Percentiles rank a stretch among this genome's conserved stretches.
Conservation (phyloP, 352 stramenopile genomes). For the Phytophthora hybrid region DNA sequence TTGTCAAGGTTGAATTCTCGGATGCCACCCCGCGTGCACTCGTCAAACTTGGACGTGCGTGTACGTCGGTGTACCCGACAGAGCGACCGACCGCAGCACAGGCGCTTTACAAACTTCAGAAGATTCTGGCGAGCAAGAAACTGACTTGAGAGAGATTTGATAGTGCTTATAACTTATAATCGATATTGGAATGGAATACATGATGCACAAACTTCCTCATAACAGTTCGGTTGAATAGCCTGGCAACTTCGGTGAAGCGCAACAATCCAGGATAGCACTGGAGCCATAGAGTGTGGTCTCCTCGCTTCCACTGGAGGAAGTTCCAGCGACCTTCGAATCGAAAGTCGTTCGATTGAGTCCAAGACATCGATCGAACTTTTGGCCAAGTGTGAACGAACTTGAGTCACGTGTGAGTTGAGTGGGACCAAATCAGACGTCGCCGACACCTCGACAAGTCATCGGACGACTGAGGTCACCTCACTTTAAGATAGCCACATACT, state of each 20-base stretch:
- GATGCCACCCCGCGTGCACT: constrained; percentile 28
- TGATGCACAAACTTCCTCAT: too few species aligned
- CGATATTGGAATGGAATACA: neutral
- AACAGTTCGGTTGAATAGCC: too few species aligned
- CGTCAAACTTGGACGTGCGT: constrained; percentile 26
- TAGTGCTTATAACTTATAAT: constrained; percentile 5
- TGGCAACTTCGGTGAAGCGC: neutral
- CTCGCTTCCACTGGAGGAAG: too few species aligned
- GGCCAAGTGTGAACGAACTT: neutral
- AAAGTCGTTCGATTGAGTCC: neutral
- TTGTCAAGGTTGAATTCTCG: constrained; percentile 34
- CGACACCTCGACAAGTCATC: neutral
- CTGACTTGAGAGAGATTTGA: neutral
- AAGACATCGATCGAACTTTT: too few species aligned
- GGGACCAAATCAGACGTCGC: neutral
- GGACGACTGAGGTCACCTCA: neutral
- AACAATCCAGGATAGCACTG: neutral
- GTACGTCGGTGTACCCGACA: constrained; percentile 30
- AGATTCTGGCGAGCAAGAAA: constrained; percentile 22
- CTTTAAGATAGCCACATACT: neutral
- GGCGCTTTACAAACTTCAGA: constrained; percentile 37
- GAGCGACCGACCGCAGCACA: constrained; percentile 35
- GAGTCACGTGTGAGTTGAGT: neutral
- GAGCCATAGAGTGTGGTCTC: neutral
- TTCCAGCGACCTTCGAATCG: neutral